These are phyloP conservation scores for Clitocybe nebularis DNA, from an alignment of 1,284 basidiomycete genomes.

Conservation along the genomic window DNA sequence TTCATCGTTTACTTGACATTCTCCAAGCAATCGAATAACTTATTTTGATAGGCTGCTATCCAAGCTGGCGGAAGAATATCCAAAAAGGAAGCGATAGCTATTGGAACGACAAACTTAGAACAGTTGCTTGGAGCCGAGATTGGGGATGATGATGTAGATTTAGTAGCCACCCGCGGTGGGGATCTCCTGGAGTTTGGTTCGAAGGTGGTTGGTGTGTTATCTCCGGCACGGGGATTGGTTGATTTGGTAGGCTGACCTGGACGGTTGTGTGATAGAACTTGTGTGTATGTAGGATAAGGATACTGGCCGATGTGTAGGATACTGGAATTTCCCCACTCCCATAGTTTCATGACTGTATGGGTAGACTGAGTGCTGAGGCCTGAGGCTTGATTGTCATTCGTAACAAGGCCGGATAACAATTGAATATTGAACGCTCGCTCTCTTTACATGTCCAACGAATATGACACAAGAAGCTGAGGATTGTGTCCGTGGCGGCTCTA, in stretches of 20 bases:
- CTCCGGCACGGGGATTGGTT: slow-evolving; percentile 28
- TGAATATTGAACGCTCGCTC: too few relatives aligned
- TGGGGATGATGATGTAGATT: slow-evolving; percentile 30
- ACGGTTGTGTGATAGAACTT: too few relatives aligned
- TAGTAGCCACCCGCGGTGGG: slow-evolving; percentile 59
- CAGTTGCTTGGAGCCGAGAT: slow-evolving; percentile 45
- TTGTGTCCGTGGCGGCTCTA: too few relatives aligned
- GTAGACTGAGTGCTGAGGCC: background rate
- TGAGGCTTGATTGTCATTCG: background rate
- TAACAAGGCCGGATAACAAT: too few relatives aligned
- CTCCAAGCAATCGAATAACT: too few relatives aligned
- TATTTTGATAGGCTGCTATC: slow-evolving; percentile 40
- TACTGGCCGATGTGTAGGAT: too few relatives aligned
- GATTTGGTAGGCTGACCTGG: slow-evolving; percentile 21
- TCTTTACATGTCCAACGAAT: too few relatives aligned
- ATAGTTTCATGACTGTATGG: too few relatives aligned
- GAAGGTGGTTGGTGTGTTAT: slow-evolving; percentile 52
- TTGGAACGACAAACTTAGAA: slow-evolving; percentile 61
- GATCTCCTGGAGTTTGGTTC: slow-evolving; percentile 44
- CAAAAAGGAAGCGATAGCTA: slow-evolving; percentile 50
- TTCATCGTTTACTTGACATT: slow-evolving; percentile 15
- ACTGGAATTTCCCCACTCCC: too few relatives aligned
- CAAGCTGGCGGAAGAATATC: slow-evolving; percentile 46
- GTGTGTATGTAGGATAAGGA: background rate
- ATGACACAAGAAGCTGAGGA: too few relatives aligned